These are phyloP conservation scores for Eucalyptus melliodora DNA, from an alignment of 345 rosid genomes.

Conservation along the genomic window DNA sequence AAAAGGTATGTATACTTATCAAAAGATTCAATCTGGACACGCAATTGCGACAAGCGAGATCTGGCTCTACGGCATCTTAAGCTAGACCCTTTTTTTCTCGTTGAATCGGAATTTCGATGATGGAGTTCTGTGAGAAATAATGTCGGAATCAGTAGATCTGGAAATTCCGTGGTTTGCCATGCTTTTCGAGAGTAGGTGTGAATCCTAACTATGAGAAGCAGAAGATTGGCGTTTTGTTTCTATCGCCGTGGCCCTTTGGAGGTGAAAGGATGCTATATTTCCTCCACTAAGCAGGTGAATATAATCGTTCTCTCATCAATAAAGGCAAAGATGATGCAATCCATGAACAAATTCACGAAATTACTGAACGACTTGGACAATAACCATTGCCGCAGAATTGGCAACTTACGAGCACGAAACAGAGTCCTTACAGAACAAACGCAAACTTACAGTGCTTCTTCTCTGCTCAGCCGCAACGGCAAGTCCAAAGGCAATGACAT, in stretches of 20 bases:
- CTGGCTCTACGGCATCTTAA: not conserved
- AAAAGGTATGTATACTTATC: not conserved
- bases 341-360: not conserved
- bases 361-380: not conserved
- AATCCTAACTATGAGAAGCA: not conserved
- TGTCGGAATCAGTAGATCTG: not conserved
- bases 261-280: not conserved
- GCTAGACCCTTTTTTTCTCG: not conserved
- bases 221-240: not conserved
- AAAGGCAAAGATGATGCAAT: not conserved
- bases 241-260: not conserved
- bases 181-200: not conserved
- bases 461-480: slow-evolving; percentile 97
- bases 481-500: slow-evolving; percentile 87
- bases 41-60: not conserved
- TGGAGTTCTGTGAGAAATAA: not conserved
- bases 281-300: not conserved
- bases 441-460: slow-evolving; percentile 70
- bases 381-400: not conserved
- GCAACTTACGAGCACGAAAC: not conserved
- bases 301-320: not conserved
- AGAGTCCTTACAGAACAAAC: not conserved
- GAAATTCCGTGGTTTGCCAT: not conserved
- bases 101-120: not conserved
- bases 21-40: not conserved